Evolutionary conservation across 164 flowering plant species (phyloP), one percentile per base, ranked within the genome.

Genomic region (Cinnamomum chago): DNA sequence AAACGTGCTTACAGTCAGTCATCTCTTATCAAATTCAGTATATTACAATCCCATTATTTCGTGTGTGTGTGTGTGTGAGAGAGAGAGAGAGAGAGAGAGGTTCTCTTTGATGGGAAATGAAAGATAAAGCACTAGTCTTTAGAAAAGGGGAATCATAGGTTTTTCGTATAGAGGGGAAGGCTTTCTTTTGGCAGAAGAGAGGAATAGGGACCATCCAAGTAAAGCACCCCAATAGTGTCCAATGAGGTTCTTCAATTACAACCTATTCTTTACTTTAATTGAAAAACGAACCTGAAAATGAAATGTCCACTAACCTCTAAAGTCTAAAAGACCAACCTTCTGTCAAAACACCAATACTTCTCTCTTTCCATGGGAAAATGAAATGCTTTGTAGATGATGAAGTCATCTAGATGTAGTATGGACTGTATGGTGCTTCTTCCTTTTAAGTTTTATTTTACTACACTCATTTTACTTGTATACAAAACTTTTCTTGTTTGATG

Each of bases 101-200:
- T 50, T 70, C 40, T 70, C 24, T 52, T 50, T 70, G 72, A 7
- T 23, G 23, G 60, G 35, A 13, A n/a, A 52, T 12, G 33, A 70
- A 25, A 70, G 60, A 20, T n/a, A 50, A 70, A 70, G 72, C 62
- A 70, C 22, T 24, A 50, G n/a, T 2, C 62, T 70, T 70, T 70
- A 4, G 17, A 70, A 69, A 70, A 52, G 20, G 62, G 60, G 60
- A 14, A 7, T 24, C 72, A 52, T 70, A 52, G 72, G 72, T 27
- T 70, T 70, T 13, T 70, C 25, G 62, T 47, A 67, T 25, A 23
- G 71, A 47, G 71, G 47, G 71, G 33, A 50, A 70, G 35, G 60
- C 69, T 15, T 30, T 30, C 22, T 67, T 67, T 67, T 67, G 4
- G 20, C 20, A 12, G 62, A 60, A 55, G 24, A 30, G 35, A 70